Conservation (phyloP, 2,329 filamentous ascomycete genomes). For the Apiospora pterosperma region DNA sequence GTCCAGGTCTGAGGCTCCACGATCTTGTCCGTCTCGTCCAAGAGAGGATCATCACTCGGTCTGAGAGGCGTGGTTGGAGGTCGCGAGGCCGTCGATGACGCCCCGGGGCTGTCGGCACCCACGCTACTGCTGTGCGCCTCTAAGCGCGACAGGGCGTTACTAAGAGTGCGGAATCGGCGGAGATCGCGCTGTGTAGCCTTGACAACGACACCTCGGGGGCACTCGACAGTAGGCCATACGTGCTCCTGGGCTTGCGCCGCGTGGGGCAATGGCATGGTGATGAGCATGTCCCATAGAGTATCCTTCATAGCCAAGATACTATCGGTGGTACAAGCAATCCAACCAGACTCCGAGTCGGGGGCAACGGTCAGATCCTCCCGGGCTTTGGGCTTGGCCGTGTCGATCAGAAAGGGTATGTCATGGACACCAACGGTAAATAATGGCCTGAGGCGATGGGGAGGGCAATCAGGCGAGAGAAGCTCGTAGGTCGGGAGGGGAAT, state of each 20-base stretch:
- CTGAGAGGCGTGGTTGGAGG: conserved; percentile 19
- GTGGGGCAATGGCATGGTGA: conserved; percentile 70
- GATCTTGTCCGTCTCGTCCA: conserved; percentile 50
- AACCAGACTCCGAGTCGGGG: conserved; percentile 59
- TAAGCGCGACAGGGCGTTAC: conserved; percentile 56
- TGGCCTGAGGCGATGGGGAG: conserved; percentile 66
- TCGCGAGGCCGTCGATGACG: conserved; percentile 19
- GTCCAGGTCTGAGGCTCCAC: conserved; percentile 66
- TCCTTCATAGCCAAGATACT: conserved; percentile 86
- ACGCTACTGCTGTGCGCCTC: conserved; percentile 10
- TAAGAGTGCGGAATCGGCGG: conserved; percentile 70
- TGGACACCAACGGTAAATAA: conserved; percentile 94
- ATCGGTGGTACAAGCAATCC: conserved; percentile 95
- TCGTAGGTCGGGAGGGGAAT: conserved; percentile 73
- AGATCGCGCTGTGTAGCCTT: conserved; percentile 90
- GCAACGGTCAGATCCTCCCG: conserved; percentile 25
- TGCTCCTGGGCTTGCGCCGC: conserved; percentile 55
- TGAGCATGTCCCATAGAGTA: conserved; percentile 82
- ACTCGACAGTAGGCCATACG: conserved; percentile 74
- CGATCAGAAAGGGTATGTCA: conserved; percentile 77
- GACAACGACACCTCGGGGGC: conserved; percentile 59
- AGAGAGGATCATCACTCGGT: conserved; percentile 29
- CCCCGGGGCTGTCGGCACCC: conserved; percentile 11
- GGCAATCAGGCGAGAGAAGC: conserved; percentile 59
- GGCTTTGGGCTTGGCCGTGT: conserved; percentile 49